Evolutionary conservation across 257 asterid genomes (phyloP), one percentile per base, ranked within the genome.

Genomic region (Asclepias syriaca): DNA sequence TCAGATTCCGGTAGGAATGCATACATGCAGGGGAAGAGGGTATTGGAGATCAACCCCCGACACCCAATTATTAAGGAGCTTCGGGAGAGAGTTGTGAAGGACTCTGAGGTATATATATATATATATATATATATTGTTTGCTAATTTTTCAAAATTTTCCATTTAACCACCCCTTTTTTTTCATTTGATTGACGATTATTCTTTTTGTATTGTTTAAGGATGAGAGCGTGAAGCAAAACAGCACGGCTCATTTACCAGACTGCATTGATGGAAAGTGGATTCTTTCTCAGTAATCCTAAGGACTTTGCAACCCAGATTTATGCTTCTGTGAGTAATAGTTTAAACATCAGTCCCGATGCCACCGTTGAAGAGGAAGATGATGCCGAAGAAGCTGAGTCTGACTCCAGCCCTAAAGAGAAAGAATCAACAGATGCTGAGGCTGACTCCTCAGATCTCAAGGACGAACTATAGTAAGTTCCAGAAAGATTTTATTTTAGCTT

Each of bases 21-120:
- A 61, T 92, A 92, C 83, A 92, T 92, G 98, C 85, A 84, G 14
- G 96, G 98, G n/a, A 92, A 92, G 86, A 88, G 96, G 76, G 96
- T 90, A 70, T 89, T 92, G 21, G 98, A 92, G 74, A 90, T 92
- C 70, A 92, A 90, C 80, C 97, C 98, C 0, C 81, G 97, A 74
- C 97, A 92, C 82, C 97, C 97, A 11, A 92, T 92, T 49, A 85
- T 92, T 73, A 90, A 92, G 89, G 95, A 86, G 86, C 96, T 92
- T n/a, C 86, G 84, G 53, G 97, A 90, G 71, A 87, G 93, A 81
- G 88, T 90, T 1, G 89, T 77, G 3, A 73, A 70, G 21, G 88
- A 90, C 75, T 81, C 96, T 2, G 98, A 90, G 90, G 97, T 91
- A 80, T 2, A 45, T 45, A n/a, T 1, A 21, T 21, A n/a, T n/a